phyloP scores from a whole-genome alignment of 352 stramenopile genomes.

The Chrysophaeum taylorii region DNA sequence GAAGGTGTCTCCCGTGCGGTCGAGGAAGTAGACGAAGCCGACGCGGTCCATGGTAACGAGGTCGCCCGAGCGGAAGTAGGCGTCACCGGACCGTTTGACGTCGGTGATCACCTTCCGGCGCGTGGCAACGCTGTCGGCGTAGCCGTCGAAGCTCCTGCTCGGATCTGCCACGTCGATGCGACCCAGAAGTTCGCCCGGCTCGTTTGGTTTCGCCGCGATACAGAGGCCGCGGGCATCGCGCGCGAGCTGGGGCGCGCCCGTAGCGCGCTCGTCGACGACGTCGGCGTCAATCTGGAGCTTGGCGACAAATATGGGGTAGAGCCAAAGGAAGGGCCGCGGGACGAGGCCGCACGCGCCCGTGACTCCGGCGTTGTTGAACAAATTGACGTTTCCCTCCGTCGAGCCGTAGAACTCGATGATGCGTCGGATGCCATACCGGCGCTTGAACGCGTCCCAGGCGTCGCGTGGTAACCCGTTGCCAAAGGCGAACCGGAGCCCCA shows the following conservation, averaged over 20 bases:
- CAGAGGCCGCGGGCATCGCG: too few species aligned
- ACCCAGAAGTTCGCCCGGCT: conserved; percentile 31
- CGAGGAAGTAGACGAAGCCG: conserved; percentile 70
- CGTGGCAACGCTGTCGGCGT: conserved; percentile 63
- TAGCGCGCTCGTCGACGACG: conserved; percentile 40
- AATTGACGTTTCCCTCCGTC: conserved; percentile 66
- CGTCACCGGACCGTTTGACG: conserved; percentile 57
- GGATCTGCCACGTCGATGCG: background rate
- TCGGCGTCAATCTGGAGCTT: conserved; percentile 64
- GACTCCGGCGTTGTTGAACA: conserved; percentile 55
- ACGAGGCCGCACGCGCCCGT: conserved; percentile 27
- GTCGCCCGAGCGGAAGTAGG: conserved; percentile 76
- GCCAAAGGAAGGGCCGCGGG: conserved; percentile 41
- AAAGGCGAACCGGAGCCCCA: conserved; percentile 48
- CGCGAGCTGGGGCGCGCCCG: too few species aligned
- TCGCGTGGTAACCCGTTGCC: conserved; percentile 75
- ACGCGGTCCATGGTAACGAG: conserved; percentile 63
- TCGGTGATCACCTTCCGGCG: conserved; percentile 70
- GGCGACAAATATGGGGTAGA: conserved; percentile 58
- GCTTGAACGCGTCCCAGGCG: conserved; percentile 69
- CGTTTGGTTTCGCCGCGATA: conserved; percentile 22
- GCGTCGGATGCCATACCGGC: conserved; percentile 61
- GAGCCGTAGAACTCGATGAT: conserved; percentile 82
- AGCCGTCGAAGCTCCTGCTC: conserved; percentile 37
- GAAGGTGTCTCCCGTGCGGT: conserved; percentile 80